Conservation (phyloP, 805 yeast genomes). For the Teunomyces stri region DNA sequence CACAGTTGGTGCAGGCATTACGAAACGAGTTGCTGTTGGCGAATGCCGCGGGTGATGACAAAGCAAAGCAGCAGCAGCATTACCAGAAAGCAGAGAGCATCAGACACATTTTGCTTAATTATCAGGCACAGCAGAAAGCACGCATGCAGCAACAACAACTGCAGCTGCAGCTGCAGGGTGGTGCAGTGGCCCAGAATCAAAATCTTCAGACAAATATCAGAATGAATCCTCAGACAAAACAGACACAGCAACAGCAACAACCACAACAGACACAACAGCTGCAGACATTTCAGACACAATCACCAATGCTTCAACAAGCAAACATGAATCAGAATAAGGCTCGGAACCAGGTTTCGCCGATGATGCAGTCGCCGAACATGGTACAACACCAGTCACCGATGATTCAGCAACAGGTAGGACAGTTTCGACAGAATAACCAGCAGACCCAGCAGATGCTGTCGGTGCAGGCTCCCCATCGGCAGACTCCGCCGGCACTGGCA, state of each 20-base stretch:
- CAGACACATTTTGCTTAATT: conserved; percentile 56
- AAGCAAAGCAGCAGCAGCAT: conserved; percentile 63
- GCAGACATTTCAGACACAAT: conserved; percentile 7
- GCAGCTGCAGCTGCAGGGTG: conserved; percentile 21
- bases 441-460: neutral
- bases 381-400: conserved; percentile 8
- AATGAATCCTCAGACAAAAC: neutral
- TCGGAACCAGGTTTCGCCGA: conserved; percentile 11
- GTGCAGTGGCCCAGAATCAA: conserved; percentile 6
- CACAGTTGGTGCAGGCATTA: conserved; percentile 59
- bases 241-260: neutral
- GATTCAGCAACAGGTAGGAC: conserved; percentile 8
- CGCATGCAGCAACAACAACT: conserved; percentile 17
- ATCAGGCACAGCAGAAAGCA: conserved; percentile 44
- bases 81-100: conserved; percentile 61
- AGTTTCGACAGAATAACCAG: conserved; percentile 8
- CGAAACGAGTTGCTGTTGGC: conserved; percentile 61
- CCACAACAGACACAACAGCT: conserved; percentile 9
- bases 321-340: conserved; percentile 7
- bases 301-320: conserved; percentile 6
- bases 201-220: neutral
- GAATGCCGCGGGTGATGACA: conserved; percentile 55
- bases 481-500: neutral
- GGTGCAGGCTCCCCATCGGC: conserved; percentile 2
- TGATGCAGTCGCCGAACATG: conserved; percentile 10